A percentile compares a stretch with the other conserved stretches of the same genome.
Evolutionary conservation across 2,329 filamentous ascomycete species (phyloP).

Genomic region (Colletotrichum sp.): DNA sequence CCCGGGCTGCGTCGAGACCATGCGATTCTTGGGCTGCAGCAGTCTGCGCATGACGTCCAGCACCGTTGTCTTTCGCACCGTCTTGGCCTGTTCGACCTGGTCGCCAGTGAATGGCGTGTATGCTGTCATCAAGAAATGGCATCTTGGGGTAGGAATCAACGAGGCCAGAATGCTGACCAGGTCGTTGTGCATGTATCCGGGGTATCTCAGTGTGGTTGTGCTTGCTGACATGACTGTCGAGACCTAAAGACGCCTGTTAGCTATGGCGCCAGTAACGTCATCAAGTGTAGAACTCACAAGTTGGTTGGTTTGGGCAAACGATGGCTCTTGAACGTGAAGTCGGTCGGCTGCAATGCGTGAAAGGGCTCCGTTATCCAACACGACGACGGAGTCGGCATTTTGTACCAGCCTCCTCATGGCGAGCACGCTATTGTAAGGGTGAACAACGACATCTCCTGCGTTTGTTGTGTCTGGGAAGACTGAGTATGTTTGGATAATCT

Average conservation of each 20-base stretch:
- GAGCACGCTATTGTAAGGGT: conserved; percentile 96
- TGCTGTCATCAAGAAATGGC: conserved; percentile 97
- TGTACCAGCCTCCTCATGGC: conserved; percentile 90
- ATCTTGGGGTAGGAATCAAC: conserved; percentile 92
- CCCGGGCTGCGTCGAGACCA: conserved; percentile 94
- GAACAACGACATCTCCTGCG: conserved; percentile 89
- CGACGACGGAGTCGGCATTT: conserved; percentile 97
- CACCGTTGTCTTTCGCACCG: conserved; percentile 96
- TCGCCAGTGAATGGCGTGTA: conserved; percentile 98
- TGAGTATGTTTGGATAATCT: conserved; percentile 98
- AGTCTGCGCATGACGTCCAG: conserved; percentile 96
- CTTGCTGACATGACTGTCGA: conserved; percentile 99
- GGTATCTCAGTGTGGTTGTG: conserved; percentile 94
- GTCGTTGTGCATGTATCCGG: conserved; percentile 99
- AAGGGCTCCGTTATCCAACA: conserved; percentile 93
- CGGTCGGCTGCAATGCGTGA: conserved; percentile 93
- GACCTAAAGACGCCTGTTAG: conserved; percentile 51
- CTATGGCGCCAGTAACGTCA: not conserved
- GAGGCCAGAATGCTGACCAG: conserved; percentile 96
- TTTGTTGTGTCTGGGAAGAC: conserved; percentile 96
- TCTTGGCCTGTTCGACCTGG: conserved; percentile 96
- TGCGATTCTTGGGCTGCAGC: conserved; percentile 97
- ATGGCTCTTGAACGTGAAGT: conserved; percentile 92
- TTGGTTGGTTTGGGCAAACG: conserved; percentile 97
- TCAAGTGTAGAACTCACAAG: conserved; percentile 58